Base-by-base conservation (phyloP, 805 yeast genomes). In the Candida sphagnicola region DNA sequence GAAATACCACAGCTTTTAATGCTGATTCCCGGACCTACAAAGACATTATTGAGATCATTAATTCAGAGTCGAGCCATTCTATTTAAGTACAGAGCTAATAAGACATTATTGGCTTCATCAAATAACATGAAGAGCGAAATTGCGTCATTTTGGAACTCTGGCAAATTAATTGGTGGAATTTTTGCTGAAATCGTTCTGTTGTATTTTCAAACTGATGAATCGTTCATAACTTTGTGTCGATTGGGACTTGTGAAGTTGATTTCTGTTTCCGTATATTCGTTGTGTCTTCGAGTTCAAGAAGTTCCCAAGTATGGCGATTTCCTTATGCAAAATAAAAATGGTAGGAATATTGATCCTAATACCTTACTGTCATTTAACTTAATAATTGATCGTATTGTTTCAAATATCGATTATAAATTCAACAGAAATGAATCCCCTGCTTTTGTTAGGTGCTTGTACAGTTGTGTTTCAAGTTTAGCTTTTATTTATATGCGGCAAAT, bases 131-230 rank as follows among this genome's bases (percentile, higher is more conserved):
- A 39, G 3, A 37, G 28, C 13, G 57, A 56, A 32, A 45, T 53
- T 38, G 48, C 49, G 23, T 45, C 47, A 10, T 55, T 60, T 31
- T 54, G 70, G 56, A 50, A 48, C n/a, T 45, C 51, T 3, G 47
- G 41, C 17, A 41, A 41, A 11, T 28, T 47, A 16, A 43, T 62
- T 5, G 59, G 59, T 42, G 66, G 70, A 8, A 55, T 58, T 10
- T 62, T 71, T 39, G 57, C 60, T 15, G 76, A 73, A 40, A 50
- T 65, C 4, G 49, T 71, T 10, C 45, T 62, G 23, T 45, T 72
- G 8, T 71, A 55, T 35, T 66, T 73, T 39, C 74, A 71, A 45
- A 68, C 75, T 4, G 67, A 65, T 38, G 74, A 71, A 40, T 65
- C 78, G 0, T 56, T 73, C 6, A 52, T 49, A 5, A 60, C 70